A percentile compares a stretch with the other conserved stretches of the same genome.
phyloP scores from a whole-genome alignment of 1,284 basidiomycete genomes.

The Sporisorium graminicola region DNA sequence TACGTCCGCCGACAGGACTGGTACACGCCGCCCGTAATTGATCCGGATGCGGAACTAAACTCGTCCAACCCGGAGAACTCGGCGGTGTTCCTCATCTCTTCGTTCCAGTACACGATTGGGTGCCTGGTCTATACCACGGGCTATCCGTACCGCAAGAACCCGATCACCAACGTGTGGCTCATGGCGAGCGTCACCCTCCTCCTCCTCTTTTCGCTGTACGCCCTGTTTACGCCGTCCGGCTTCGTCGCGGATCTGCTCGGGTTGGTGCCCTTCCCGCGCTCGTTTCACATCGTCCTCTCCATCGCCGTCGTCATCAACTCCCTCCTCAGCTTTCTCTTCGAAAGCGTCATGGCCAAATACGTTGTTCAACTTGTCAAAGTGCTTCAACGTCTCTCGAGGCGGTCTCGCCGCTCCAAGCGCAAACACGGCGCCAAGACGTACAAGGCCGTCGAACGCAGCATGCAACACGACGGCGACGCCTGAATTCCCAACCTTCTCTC shows the following conservation, averaged over 20 bases:
- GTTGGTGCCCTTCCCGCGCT: slow-evolving; percentile 80
- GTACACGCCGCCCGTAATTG: slow-evolving; percentile 77
- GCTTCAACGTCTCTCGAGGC: slow-evolving; percentile 32
- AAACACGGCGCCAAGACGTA: slow-evolving; percentile 55
- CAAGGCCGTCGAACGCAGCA: slow-evolving; percentile 53
- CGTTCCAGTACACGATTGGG: slow-evolving; percentile 97
- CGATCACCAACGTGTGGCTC: slow-evolving; percentile 83
- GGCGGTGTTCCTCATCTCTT: slow-evolving; percentile 90
- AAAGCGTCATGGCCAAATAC: slow-evolving; percentile 70
- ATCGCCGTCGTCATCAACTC: slow-evolving; percentile 82
- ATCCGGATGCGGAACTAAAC: slow-evolving; percentile 80
- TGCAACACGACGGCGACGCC: slow-evolving; percentile 55
- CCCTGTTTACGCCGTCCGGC: slow-evolving; percentile 74
- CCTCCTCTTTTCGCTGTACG: slow-evolving; percentile 55
- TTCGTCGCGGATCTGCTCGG: slow-evolving; percentile 79
- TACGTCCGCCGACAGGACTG: slow-evolving; percentile 88
- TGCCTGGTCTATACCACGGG: slow-evolving; percentile 98
- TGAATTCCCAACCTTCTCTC: neutral
- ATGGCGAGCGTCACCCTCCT: slow-evolving; percentile 57
- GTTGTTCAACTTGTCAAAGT: slow-evolving; percentile 52
- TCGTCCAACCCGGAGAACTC: slow-evolving; percentile 96
- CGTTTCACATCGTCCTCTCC: slow-evolving; percentile 80
- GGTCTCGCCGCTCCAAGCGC: slow-evolving; percentile 15
- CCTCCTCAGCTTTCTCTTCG: slow-evolving; percentile 80
- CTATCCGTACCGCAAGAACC: slow-evolving; percentile 91